Conservation (phyloP, 805 yeast species). For the Hanseniaspora nectarophila region DNA sequence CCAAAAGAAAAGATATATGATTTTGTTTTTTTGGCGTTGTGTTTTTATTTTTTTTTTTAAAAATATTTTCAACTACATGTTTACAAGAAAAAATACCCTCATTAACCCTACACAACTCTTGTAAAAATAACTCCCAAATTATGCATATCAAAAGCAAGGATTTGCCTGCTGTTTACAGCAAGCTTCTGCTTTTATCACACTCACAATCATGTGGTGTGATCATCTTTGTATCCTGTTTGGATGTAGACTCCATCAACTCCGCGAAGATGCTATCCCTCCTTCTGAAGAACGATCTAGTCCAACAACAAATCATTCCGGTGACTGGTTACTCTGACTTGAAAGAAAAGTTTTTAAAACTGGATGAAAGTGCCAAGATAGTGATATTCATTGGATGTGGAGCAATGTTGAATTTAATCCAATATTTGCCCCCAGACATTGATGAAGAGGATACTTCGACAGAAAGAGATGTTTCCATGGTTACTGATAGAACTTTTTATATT, state of each 20-base stretch:
- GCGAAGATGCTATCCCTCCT: conserved; percentile 61
- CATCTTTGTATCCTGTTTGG: conserved; percentile 78
- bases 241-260: conserved; percentile 85
- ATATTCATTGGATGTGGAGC: conserved; percentile 88
- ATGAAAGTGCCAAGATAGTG: conserved; percentile 63
- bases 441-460: conserved; percentile 37
- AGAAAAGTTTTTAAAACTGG: conserved; percentile 49
- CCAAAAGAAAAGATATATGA: background rate
- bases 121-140: background rate
- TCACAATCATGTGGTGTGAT: conserved; percentile 58
- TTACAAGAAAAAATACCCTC: no score
- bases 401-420: conserved; percentile 62
- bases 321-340: conserved; percentile 79
- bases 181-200: conserved; percentile 1
- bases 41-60: background rate
- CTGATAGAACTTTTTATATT: conserved; percentile 53
- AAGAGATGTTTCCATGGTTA: conserved; percentile 21
- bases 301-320: conserved; percentile 81
- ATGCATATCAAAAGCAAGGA: conserved; percentile 12
- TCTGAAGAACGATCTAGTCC: conserved; percentile 69
- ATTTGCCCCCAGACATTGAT: conserved; percentile 53
- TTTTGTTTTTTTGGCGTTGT: background rate
- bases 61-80: no score
- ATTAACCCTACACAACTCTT: background rate
- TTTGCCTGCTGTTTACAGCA: conserved; percentile 6